A percentile compares a stretch with the other conserved stretches of the same genome.
phyloP scores from a whole-genome alignment of 2,329 filamentous ascomycete species.

The Aspergillus texensis region DNA sequence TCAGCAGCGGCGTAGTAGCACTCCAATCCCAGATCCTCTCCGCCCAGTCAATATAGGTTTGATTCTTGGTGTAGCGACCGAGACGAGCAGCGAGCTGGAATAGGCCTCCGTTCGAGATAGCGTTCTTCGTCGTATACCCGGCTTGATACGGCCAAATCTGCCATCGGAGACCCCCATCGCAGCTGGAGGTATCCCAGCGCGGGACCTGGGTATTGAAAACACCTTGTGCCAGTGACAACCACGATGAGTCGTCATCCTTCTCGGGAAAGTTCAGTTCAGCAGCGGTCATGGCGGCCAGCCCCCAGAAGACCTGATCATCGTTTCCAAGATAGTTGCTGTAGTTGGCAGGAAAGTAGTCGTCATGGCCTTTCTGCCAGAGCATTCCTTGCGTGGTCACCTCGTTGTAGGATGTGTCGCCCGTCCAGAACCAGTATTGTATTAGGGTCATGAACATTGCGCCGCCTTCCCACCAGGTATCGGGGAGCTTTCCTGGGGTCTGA shows the following conservation, averaged over 20 bases:
- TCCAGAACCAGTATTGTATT: conserved; percentile 85
- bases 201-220: conserved; percentile 77
- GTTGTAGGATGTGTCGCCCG: conserved; percentile 73
- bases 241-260: conserved; percentile 68
- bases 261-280: conserved; percentile 76
- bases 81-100: conserved; percentile 67
- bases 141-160: conserved; percentile 80
- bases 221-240: conserved; percentile 75
- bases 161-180: conserved; percentile 79
- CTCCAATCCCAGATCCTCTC: conserved; percentile 66
- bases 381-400: conserved; percentile 67
- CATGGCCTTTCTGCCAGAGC: conserved; percentile 72
- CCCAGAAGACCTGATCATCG: conserved; percentile 76
- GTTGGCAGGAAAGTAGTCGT: conserved; percentile 74
- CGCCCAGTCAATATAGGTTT: conserved; percentile 80
- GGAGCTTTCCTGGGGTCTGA: conserved; percentile 43
- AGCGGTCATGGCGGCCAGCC: conserved; percentile 76
- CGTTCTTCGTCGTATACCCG: conserved; percentile 64
- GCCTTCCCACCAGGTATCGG: conserved; percentile 63
- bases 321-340: conserved; percentile 52
- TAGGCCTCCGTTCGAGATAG: conserved; percentile 60
- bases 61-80: conserved; percentile 75
- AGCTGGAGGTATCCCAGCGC: conserved; percentile 69
- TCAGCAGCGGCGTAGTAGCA: conserved; percentile 54
- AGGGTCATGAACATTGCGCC: conserved; percentile 72